Conservation (phyloP, 192 early-diverging fungal species). For the Coemansia sp. region DNA sequence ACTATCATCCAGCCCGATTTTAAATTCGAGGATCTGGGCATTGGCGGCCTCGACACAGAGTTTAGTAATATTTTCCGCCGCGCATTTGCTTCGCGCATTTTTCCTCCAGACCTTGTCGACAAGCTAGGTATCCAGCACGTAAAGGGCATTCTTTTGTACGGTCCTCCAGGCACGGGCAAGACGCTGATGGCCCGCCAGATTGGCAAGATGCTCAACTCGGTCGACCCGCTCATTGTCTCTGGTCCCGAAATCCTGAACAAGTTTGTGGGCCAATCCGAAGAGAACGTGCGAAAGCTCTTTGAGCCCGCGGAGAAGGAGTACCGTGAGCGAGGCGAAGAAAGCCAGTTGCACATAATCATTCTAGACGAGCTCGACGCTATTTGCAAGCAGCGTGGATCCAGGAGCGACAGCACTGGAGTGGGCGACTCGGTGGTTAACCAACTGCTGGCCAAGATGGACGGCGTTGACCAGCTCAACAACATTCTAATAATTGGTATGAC, state of each 20-base stretch:
- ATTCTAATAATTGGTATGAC: constrained; percentile 99
- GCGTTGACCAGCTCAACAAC: constrained; percentile 98
- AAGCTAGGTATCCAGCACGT: constrained; percentile 98
- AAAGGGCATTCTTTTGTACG: constrained; percentile 89
- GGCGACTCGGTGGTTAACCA: constrained; percentile 98
- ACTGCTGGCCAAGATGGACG: constrained; percentile 97
- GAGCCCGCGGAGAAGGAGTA: constrained; percentile 94
- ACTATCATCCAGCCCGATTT: constrained; percentile 91
- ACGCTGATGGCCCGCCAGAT: constrained; percentile 98
- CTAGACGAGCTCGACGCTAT: constrained; percentile 99
- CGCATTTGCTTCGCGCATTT: constrained; percentile 97
- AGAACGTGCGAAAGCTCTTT: constrained; percentile 97
- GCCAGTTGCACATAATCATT: constrained; percentile 94
- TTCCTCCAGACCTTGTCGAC: constrained; percentile 90
- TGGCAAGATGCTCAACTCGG: constrained; percentile 96
- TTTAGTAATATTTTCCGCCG: constrained; percentile 94
- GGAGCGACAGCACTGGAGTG: constrained; percentile 90
- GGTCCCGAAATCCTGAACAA: constrained; percentile 97
- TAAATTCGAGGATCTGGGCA: constrained; percentile 97
- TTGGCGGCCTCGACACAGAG: constrained; percentile 95
- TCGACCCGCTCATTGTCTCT: constrained; percentile 93
- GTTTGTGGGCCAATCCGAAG: constrained; percentile 95
- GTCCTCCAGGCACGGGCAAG: constrained; percentile 97
- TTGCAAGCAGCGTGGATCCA: constrained; percentile 95
- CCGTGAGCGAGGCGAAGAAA: constrained; percentile 89